A percentile compares a stretch with the other conserved stretches of the same genome.
Conservation (phyloP, 306 rosid species). For the Alnus glutinosa region DNA sequence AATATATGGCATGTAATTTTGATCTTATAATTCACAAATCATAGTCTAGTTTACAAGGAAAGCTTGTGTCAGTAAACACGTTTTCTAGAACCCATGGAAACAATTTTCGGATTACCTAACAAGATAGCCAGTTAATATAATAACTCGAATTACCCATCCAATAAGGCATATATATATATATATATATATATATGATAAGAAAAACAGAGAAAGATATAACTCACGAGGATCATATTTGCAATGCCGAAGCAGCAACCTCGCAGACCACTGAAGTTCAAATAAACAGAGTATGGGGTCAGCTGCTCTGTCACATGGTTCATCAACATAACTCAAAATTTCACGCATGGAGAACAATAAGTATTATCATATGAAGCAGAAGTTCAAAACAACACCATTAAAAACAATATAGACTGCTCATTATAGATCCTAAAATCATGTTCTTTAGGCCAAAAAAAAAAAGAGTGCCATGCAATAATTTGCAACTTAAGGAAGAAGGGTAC, state of each 20-base stretch:
- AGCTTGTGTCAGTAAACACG: not conserved
- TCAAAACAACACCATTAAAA: not conserved
- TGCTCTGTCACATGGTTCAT: not conserved
- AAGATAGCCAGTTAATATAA: not conserved
- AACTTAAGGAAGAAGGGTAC: slow-evolving; percentile 46
- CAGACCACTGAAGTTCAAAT: slow-evolving; percentile 73
- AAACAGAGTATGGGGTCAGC: slow-evolving; percentile 41
- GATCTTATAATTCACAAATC: not conserved
- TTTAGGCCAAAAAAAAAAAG: not conserved
- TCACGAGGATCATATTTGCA: slow-evolving; percentile 94
- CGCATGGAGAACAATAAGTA: not conserved
- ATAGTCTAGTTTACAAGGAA: not conserved
- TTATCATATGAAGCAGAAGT: not conserved
- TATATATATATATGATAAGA: not conserved
- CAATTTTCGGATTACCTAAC: not conserved
- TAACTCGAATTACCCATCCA: not conserved
- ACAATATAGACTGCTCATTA: not conserved
- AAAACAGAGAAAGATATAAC: slow-evolving; percentile 27
- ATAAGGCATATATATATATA: not conserved
- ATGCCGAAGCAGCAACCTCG: slow-evolving; percentile 93
- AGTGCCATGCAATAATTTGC: not conserved
- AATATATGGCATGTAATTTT: not conserved
- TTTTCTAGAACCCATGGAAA: not conserved
- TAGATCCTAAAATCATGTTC: not conserved
- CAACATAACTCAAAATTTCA: slow-evolving; percentile 31